Percentiles rank a stretch among this genome's conserved stretches.
Conservation (phyloP, 2,329 filamentous ascomycete species). For the Diaporthe sp. region DNA sequence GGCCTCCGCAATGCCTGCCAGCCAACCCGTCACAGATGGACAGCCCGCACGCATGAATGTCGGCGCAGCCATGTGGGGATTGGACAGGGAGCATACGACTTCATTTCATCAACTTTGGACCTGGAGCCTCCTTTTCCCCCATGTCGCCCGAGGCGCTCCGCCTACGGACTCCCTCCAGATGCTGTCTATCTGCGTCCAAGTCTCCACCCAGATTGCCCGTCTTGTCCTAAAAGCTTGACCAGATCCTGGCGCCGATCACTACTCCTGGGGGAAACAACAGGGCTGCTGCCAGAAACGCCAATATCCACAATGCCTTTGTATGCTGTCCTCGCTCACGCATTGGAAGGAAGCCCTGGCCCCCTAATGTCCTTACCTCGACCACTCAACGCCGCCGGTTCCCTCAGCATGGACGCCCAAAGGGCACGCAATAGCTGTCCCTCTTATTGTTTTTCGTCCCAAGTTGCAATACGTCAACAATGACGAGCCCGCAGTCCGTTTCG, state of each 20-base stretch:
- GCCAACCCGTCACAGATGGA: background rate
- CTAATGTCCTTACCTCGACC: background rate
- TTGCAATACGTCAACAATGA: conserved; percentile 30
- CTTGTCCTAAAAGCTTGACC: conserved; percentile 20
- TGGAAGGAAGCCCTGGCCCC: background rate
- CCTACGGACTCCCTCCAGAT: background rate
- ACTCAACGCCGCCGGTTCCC: conserved; percentile 20
- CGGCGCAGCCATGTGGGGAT: conserved; percentile 24
- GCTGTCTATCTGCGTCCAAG: background rate
- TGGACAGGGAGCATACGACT: background rate
- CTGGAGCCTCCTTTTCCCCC: conserved; percentile 18
- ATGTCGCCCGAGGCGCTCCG: conserved; percentile 1
- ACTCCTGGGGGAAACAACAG: background rate
- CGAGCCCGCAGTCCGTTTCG: background rate
- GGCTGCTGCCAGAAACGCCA: conserved; percentile 10
- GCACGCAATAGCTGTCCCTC: background rate
- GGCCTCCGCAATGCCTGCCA: conserved; percentile 5
- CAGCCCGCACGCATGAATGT: conserved; percentile 5
- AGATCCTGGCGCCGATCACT: conserved; percentile 20
- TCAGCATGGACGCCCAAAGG: background rate
- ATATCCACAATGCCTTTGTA: background rate
- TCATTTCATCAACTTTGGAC: conserved; percentile 23
- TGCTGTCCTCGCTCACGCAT: background rate
- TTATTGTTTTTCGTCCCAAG: conserved; percentile 19
- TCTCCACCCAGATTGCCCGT: conserved; percentile 25